Evolutionary conservation across 495 filamentous ascomycete genomes (phyloP).

Genomic region (Aspergillus cristatus): DNA sequence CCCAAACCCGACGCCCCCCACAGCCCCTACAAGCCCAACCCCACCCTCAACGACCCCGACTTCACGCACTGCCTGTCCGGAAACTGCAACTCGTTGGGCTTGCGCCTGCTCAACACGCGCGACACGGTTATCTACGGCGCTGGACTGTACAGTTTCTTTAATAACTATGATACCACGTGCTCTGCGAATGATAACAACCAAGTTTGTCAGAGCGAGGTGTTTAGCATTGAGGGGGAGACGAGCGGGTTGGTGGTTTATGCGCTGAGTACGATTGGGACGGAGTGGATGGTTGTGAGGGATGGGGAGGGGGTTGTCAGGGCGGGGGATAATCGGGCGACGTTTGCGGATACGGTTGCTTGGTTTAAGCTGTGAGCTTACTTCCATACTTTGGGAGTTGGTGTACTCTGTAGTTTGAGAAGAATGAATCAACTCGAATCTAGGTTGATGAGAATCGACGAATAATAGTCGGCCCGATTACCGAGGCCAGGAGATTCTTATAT

Average conservation of each 20-base stretch:
- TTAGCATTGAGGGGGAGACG: conserved; percentile 30
- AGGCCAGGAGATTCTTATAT: too few relatives aligned
- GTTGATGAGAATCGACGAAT: too few relatives aligned
- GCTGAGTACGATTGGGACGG: conserved; percentile 29
- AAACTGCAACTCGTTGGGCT: conserved; percentile 56
- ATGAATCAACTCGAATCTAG: too few relatives aligned
- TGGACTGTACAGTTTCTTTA: conserved; percentile 72
- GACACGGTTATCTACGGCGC: conserved; percentile 59
- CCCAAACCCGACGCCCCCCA: conserved; percentile 51
- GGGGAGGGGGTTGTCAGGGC: conserved; percentile 32
- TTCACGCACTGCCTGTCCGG: conserved; percentile 40
- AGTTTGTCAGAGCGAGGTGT: conserved; percentile 46
- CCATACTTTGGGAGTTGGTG: too few relatives aligned
- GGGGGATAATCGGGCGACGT: conserved; percentile 41
- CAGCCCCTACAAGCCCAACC: conserved; percentile 41
- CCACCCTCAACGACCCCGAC: conserved; percentile 48
- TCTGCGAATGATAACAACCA: conserved; percentile 2
- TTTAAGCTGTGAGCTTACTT: conserved; percentile 11
- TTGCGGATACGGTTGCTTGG: conserved; percentile 36
- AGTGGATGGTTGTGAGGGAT: conserved; percentile 26
- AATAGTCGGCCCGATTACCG: too few relatives aligned
- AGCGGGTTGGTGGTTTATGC: conserved; percentile 23
- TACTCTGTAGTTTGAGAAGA: too few relatives aligned
- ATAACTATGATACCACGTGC: conserved; percentile 31
- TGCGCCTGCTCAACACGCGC: conserved; percentile 51